These are phyloP conservation scores for Carex sylvatica DNA, from an alignment of 202 grass and related monocot genomes.

Conservation along the genomic window DNA sequence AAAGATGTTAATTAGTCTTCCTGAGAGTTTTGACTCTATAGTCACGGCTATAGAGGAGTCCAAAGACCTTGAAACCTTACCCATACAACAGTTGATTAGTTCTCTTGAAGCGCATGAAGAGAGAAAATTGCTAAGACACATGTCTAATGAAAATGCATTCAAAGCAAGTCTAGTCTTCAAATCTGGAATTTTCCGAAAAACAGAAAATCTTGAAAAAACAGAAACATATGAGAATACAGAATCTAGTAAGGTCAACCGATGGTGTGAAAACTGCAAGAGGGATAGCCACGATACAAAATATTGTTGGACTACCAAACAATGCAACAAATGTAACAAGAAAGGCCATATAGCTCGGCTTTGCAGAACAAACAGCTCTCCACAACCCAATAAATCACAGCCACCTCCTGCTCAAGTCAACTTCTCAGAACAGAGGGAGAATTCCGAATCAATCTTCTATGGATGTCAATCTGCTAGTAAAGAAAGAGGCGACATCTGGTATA, in stretches of 20 bases:
- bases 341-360: background rate
- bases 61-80: background rate
- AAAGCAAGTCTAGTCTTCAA: background rate
- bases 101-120: constrained; percentile 3
- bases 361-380: background rate
- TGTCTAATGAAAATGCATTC: background rate
- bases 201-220: too few species aligned
- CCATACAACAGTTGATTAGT: background rate
- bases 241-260: background rate
- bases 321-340: background rate
- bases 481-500: too few species aligned
- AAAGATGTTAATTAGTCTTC: background rate
- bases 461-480: too few species aligned
- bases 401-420: too few species aligned
- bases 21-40: background rate
- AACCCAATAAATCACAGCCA: too few species aligned
- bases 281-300: background rate
- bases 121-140: background rate
- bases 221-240: background rate
- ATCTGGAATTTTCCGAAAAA: background rate
- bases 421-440: too few species aligned
- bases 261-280: background rate
- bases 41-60: background rate
- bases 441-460: too few species aligned
- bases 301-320: background rate